These are phyloP conservation scores for Xylaria sp. DNA, from an alignment of 2,329 filamentous ascomycete species.

Conservation along the genomic window DNA sequence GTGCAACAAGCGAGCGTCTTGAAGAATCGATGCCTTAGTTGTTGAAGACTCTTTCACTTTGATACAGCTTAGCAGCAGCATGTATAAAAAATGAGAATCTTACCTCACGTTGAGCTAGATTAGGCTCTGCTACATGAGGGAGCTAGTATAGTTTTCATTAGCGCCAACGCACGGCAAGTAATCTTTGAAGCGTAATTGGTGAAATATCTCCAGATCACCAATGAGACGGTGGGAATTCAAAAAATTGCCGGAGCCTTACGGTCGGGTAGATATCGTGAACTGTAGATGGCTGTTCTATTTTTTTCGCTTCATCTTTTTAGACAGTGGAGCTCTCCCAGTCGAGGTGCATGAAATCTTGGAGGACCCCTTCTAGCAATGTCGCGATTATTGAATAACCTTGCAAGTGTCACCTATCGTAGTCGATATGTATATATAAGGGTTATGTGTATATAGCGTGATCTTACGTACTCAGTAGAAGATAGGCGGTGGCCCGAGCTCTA, in stretches of 20 bases:
- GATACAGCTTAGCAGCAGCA: background rate
- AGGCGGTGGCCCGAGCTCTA: conserved; percentile 33
- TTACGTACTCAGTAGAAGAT: too few relatives aligned
- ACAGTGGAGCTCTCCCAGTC: conserved; percentile 3
- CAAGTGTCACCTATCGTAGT: background rate
- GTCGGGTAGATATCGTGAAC: conserved; percentile 10
- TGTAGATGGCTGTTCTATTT: conserved; percentile 7
- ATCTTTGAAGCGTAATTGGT: conserved; percentile 3
- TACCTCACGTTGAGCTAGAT: conserved; percentile 12
- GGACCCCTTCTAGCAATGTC: background rate
- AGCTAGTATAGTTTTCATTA: conserved; percentile 2
- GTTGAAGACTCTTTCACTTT: background rate
- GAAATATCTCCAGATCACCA: background rate
- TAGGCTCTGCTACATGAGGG: conserved; percentile 17
- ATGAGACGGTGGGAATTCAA: conserved; percentile 1
- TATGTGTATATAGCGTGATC: background rate
- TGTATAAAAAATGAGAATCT: background rate
- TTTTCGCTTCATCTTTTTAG: conserved; percentile 11
- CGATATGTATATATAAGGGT: background rate
- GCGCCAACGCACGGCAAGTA: conserved; percentile 12
- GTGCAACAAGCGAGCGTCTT: background rate
- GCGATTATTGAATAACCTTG: background rate
- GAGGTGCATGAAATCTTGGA: background rate
- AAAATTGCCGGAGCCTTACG: conserved; percentile 6
- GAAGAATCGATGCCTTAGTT: too few relatives aligned